phyloP scores from a whole-genome alignment of 2,329 filamentous ascomycete genomes.

The Botrytis byssoidea region DNA sequence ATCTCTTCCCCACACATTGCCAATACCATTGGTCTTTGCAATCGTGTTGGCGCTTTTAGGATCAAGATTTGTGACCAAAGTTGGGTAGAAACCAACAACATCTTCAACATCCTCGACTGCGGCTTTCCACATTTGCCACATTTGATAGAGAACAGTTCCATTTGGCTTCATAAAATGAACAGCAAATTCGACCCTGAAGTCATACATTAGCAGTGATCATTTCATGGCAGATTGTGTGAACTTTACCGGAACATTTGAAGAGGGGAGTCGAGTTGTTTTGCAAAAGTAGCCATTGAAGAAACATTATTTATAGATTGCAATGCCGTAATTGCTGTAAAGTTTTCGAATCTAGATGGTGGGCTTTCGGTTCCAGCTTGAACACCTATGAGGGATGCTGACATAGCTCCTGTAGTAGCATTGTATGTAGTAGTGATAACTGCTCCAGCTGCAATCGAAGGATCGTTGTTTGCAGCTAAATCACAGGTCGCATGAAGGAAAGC shows the following conservation, averaged over 20 bases:
- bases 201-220: neutral
- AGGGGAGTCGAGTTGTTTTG: constrained; percentile 23
- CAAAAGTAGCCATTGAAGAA: constrained; percentile 14
- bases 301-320: constrained; percentile 13
- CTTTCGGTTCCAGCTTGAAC: constrained; percentile 25
- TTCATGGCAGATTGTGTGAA: neutral
- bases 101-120: constrained; percentile 40
- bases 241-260: constrained; percentile 26
- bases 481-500: constrained; percentile 23
- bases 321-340: constrained; percentile 25
- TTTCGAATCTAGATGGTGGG: constrained; percentile 24
- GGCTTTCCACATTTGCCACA: constrained; percentile 41
- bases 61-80: constrained; percentile 41
- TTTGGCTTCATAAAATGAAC: constrained; percentile 43
- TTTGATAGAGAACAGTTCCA: constrained; percentile 35
- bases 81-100: constrained; percentile 42
- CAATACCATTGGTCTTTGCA: constrained; percentile 41
- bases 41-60: constrained; percentile 36
- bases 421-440: constrained; percentile 20
- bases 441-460: constrained; percentile 22
- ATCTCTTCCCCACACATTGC: constrained; percentile 43
- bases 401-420: constrained; percentile 22
- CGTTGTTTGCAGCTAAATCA: constrained; percentile 20
- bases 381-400: constrained; percentile 21
- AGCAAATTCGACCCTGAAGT: constrained; percentile 34